Evolutionary conservation across 169 alveolate genomes (phyloP).

Genomic region (Perkinsus olseni): DNA sequence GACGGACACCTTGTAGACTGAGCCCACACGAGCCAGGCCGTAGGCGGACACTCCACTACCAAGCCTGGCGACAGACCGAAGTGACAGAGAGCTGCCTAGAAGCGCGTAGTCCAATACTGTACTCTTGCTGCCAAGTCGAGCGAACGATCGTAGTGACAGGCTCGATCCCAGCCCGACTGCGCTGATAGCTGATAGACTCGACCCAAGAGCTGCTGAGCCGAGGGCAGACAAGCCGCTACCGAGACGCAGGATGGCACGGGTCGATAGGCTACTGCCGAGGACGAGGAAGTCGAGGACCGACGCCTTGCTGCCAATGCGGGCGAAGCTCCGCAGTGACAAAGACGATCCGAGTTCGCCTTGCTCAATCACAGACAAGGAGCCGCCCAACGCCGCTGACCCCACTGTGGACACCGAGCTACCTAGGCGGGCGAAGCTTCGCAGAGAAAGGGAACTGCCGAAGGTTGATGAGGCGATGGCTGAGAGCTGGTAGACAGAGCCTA

Average conservation of each 20-base stretch:
- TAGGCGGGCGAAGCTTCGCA: background rate
- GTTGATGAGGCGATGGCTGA: background rate
- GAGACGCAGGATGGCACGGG: background rate
- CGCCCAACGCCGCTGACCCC: background rate
- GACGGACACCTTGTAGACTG: background rate
- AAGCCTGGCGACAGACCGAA: background rate
- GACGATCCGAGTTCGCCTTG: background rate
- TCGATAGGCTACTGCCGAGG: background rate
- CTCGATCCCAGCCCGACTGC: background rate
- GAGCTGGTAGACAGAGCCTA: background rate
- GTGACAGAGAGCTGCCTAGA: background rate
- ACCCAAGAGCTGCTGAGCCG: background rate
- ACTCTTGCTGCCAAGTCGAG: background rate
- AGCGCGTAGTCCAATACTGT: background rate
- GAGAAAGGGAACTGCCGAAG: background rate
- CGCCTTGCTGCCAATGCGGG: background rate
- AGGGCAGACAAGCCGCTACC: background rate
- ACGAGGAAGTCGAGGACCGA: slow-evolving; percentile 2
- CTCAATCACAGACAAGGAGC: background rate
- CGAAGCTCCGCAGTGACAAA: background rate
- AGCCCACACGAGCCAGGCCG: background rate
- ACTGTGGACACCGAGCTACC: background rate
- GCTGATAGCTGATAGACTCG: background rate
- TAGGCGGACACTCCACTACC: background rate
- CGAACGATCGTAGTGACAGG: background rate